Evolutionary conservation across 768 basidiomycete species (phyloP).

Genomic region (Saitozyma podzolica): DNA sequence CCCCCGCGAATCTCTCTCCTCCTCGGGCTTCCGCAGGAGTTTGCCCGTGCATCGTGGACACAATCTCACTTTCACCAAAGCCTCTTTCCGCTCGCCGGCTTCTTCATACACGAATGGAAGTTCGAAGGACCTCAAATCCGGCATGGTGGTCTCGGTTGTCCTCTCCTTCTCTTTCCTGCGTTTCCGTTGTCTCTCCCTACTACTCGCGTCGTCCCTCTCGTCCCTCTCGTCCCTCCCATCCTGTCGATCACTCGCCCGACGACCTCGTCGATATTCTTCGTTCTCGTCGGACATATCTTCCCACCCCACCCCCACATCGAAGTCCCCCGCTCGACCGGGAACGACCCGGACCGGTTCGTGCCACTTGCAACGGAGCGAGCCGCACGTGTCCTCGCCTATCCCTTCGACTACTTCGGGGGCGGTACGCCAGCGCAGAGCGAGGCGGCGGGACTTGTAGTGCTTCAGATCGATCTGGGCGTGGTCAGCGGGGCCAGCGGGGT

Average conservation of each 20-base stretch:
- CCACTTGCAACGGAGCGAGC: slow-evolving; percentile 76
- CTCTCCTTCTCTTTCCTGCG: slow-evolving; percentile 23
- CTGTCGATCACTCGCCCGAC: no score
- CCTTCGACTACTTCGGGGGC: slow-evolving; percentile 84
- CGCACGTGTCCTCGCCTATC: slow-evolving; percentile 83
- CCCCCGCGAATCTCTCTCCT: slow-evolving; percentile 1
- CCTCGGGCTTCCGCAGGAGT: slow-evolving; percentile 64
- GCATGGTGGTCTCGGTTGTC: slow-evolving; percentile 27
- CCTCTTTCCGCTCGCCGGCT: slow-evolving; percentile 68
- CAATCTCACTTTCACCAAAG: slow-evolving; percentile 86
- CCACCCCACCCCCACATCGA: no score
- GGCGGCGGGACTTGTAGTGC: slow-evolving; percentile 89
- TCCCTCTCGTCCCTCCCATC: background rate
- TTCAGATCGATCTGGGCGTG: slow-evolving; percentile 68
- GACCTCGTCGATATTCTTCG: background rate
- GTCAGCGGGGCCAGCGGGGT: no score
- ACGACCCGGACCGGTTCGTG: slow-evolving; percentile 55
- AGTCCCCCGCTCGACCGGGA: background rate
- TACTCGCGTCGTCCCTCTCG: background rate
- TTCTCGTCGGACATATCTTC: background rate
- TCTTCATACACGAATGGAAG: slow-evolving; percentile 88
- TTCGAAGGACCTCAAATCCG: slow-evolving; percentile 70
- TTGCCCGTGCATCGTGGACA: slow-evolving; percentile 78
- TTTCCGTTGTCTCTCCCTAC: background rate
- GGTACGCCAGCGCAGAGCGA: slow-evolving; percentile 90